phyloP scores from a whole-genome alignment of 1,284 basidiomycete genomes.

The Gomphus sp. region DNA sequence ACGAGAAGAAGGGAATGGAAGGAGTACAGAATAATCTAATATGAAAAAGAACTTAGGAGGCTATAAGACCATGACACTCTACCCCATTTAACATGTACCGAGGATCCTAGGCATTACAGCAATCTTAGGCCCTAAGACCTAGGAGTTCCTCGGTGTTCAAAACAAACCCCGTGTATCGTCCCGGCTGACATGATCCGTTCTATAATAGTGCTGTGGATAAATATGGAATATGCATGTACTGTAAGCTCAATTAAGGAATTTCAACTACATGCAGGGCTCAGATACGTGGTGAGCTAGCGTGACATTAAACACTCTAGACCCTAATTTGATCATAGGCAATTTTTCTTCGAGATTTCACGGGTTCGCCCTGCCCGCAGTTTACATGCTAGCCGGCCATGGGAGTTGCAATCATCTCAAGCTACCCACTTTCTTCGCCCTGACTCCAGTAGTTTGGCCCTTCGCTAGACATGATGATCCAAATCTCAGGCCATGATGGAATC shows the following conservation, averaged over 20 bases:
- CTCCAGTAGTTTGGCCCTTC: too few species aligned
- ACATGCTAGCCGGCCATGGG: not conserved
- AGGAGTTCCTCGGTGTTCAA: not conserved
- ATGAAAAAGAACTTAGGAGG: not conserved
- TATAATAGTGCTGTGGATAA: not conserved
- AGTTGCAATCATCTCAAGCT: not conserved
- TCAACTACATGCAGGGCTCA: not conserved
- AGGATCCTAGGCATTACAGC: not conserved
- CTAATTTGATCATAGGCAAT: not conserved
- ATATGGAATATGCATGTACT: too few species aligned
- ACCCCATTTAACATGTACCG: not conserved
- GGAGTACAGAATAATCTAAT: not conserved
- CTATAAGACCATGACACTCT: not conserved
- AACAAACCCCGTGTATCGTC: not conserved
- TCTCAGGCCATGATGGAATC: too few species aligned
- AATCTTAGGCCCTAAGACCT: not conserved
- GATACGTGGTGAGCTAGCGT: too few species aligned
- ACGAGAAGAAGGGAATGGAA: not conserved
- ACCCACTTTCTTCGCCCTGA: not conserved
- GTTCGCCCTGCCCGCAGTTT: not conserved
- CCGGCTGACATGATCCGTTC: not conserved
- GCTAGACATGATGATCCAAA: too few species aligned
- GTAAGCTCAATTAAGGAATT: too few species aligned
- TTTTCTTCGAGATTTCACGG: not conserved
- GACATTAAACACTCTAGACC: not conserved